Base-by-base conservation (phyloP, 805 yeast species). In the Kodamaea sagamina region DNA sequence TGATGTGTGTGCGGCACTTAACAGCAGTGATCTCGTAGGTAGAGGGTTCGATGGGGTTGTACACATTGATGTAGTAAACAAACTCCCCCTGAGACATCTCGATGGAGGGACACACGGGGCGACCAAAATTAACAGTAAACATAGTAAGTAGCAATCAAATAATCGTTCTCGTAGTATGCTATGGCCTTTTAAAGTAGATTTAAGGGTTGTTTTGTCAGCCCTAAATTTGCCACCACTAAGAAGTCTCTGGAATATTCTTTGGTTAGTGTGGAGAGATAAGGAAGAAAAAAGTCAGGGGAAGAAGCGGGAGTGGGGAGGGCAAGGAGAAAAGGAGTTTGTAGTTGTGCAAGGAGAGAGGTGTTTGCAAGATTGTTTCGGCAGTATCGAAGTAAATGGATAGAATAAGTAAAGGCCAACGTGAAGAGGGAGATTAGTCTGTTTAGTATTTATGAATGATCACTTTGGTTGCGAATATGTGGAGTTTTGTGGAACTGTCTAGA, bases 1-100 rank as follows among this genome's bases (percentile, higher is more conserved):
- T 37, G 34, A 29, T 19, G 12, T 25, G 25, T 8, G 29, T 17
- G 21, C 34, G 12, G 26, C 28, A 19, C 35, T 43, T 43, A 6
- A 44, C 41, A 3, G 38, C 47, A n/a, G 41, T 37, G 13, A 48
- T 44, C 12, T 48, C 52, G 26, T 48, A 48, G 19, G 44, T 31
- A 4, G 13, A 16, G 12, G 44, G 44, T 21, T 41, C 36, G 4
- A 19, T 13, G 9, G 44, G 44, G 18, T 28, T 35, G 25, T 26
- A 15, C 7, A 41, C 29, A 21, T 28, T 32, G 22, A 41, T 28
- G 10, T 35, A n/a, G 32, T 40, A 40, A 15, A 15, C 18, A 13
- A 13, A 29, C 11, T 29, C 19, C 19, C 34, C 34, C 17, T 29
- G 34, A 29, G 15, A 15, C 4, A 29, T 13, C 4, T 29, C 34